phyloP scores from a whole-genome alignment of 768 basidiomycete species.

The Tylopilus sp. region DNA sequence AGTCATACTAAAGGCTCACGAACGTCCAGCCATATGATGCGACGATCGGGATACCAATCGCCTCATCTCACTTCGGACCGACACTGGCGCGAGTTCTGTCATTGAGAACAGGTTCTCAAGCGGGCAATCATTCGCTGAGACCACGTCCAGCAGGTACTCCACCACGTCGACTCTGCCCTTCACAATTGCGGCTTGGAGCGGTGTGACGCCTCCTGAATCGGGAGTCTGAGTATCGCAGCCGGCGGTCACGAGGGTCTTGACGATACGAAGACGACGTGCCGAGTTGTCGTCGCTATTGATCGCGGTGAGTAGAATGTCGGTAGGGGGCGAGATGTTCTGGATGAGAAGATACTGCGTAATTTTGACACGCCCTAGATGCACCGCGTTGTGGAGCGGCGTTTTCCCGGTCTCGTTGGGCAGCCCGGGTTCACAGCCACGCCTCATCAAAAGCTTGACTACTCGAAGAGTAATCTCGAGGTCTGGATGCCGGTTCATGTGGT shows the following conservation, averaged over 20 bases:
- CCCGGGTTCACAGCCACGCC: not conserved
- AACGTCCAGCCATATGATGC: too few species aligned
- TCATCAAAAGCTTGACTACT: not conserved
- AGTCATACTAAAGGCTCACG: too few species aligned
- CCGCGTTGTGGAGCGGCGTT: not conserved
- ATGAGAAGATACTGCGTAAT: not conserved
- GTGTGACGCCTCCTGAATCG: not conserved
- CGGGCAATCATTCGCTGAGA: not conserved
- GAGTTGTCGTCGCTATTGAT: not conserved
- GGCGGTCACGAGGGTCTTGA: not conserved
- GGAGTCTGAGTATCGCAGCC: not conserved
- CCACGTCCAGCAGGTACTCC: not conserved
- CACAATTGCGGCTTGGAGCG: not conserved
- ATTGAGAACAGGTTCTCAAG: not conserved
- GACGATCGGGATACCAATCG: too few species aligned
- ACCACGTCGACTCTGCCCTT: not conserved
- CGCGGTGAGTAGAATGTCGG: not conserved
- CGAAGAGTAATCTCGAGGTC: not conserved
- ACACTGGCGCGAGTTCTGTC: too few species aligned
- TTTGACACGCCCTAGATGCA: not conserved
- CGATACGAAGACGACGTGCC: not conserved
- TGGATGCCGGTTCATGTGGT: not conserved
- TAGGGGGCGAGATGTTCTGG: not conserved
- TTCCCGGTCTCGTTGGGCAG: not conserved
- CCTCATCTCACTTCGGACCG: too few species aligned